phyloP scores from a whole-genome alignment of 2,329 filamentous ascomycete genomes.

The Neobulgaria alba region DNA sequence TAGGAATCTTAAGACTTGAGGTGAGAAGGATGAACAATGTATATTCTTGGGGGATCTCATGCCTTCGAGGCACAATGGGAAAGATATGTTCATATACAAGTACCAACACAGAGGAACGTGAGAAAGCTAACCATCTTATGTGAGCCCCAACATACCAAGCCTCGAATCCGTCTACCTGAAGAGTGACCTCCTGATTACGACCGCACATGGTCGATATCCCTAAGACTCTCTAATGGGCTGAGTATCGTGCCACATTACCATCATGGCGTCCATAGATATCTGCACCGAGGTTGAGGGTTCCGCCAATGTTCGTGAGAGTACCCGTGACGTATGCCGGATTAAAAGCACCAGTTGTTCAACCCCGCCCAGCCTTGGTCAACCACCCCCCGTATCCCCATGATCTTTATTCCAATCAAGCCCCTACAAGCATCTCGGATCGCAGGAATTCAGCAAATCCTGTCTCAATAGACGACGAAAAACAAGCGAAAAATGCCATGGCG shows the following conservation, averaged over 20 bases:
- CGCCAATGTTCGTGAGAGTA: no score
- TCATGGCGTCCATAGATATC: not conserved
- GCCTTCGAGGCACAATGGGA: no score
- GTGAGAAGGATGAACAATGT: not conserved
- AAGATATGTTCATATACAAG: no score
- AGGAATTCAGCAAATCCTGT: constrained; percentile 46
- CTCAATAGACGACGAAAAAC: constrained; percentile 52
- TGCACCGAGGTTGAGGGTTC: not conserved
- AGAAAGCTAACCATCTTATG: not conserved
- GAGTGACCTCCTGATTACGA: not conserved
- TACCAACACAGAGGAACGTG: not conserved
- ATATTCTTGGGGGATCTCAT: no score
- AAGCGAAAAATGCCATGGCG: constrained; percentile 48
- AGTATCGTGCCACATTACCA: not conserved
- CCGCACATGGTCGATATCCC: not conserved
- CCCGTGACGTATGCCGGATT: not conserved
- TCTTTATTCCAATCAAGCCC: constrained; percentile 2
- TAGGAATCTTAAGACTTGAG: not conserved
- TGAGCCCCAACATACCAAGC: not conserved
- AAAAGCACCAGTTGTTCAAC: not conserved
- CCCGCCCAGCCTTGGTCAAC: not conserved
- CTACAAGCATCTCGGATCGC: constrained; percentile 29
- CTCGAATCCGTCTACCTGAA: not conserved
- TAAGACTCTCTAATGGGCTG: not conserved
- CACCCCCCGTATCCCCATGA: not conserved